Conservation (phyloP, 2,329 filamentous ascomycete genomes). For the Botrytis paeoniae region DNA sequence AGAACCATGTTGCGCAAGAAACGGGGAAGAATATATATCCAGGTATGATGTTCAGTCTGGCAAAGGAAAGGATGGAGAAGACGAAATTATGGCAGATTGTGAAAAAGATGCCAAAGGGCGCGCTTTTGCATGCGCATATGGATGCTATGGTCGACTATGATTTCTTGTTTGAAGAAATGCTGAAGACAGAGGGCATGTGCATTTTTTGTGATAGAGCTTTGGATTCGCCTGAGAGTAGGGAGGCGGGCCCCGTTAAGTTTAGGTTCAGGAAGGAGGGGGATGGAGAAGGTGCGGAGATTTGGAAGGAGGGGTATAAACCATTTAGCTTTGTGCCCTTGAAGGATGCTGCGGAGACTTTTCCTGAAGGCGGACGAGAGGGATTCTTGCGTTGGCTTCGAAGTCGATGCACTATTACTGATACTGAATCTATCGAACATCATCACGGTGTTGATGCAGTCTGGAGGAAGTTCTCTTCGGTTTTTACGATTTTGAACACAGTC, state of each 20-base stretch:
- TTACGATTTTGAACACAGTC: slow-evolving; percentile 69
- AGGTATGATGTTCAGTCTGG: slow-evolving; percentile 90
- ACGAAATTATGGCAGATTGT: slow-evolving; percentile 86
- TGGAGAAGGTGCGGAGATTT: slow-evolving; percentile 50
- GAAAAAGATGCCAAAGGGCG: slow-evolving; percentile 82
- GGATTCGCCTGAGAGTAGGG: slow-evolving; percentile 49
- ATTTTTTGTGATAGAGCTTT: slow-evolving; percentile 60
- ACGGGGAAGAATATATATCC: slow-evolving; percentile 68
- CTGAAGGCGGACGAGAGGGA: slow-evolving; percentile 64
- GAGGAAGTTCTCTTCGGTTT: slow-evolving; percentile 75
- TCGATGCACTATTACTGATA: slow-evolving; percentile 67
- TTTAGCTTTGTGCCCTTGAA: slow-evolving; percentile 40
- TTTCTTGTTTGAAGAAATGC: slow-evolving; percentile 69
- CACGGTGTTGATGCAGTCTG: slow-evolving; percentile 82
- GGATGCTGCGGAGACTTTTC: slow-evolving; percentile 69
- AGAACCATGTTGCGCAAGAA: slow-evolving; percentile 64
- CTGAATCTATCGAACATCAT: slow-evolving; percentile 75
- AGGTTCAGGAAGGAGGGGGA: slow-evolving; percentile 50
- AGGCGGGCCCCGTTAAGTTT: slow-evolving; percentile 59
- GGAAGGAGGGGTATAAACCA: slow-evolving; percentile 61
- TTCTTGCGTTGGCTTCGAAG: slow-evolving; percentile 77
- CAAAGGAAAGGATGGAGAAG: slow-evolving; percentile 79
- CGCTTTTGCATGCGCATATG: slow-evolving; percentile 80
- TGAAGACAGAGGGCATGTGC: slow-evolving; percentile 72
- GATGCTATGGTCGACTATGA: slow-evolving; percentile 89